Evolutionary conservation across 2,329 filamentous ascomycete species (phyloP), one percentile per base, ranked within the genome.

Genomic region (Ceratocystis harringtonii): DNA sequence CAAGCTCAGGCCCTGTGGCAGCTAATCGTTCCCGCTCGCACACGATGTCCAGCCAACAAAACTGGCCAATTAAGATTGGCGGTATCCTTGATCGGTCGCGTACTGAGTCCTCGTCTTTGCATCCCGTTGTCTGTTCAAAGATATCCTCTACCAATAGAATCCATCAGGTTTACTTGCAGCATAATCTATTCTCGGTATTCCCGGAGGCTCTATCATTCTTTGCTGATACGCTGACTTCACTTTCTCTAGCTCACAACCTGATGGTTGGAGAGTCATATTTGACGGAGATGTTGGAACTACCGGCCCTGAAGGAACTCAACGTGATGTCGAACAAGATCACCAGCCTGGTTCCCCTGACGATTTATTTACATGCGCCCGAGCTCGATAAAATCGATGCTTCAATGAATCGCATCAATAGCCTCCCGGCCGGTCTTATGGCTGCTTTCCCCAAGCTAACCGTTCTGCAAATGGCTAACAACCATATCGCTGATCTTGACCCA

Each of bases 371-470:
- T n/a, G 90, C 92, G 0, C 90, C 91, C 0, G 78, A 76, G 5
- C 80, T 97, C 5, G 83, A 87, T 64, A 88, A 87, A 70, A 79
- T 96, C 1, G 89, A 97, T 71, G 79, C 95, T 6, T 90, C 88
- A 28, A 82, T 87, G 69, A 97, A 97, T 73, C 85, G 88, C n/a
- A 76, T 97, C 36, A 81, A 84, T 0, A 80, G 81, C 0, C 78
- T 96, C 0, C 89, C 92, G 0, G 69, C 73, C 2, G 73, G 73
- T 28, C 76, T 96, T 5, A 85, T 85, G 64, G 76, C 81, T 5
- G 77, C 76, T 1, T 96, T 90, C 72, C 89, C 90, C 0, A 79
- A 78, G 5, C 79, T 96, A 52, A 81, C 80, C 1, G 83, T 88
- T 0, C 78, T 97, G 8, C 77, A 92, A 19, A 86, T 85, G 1